Percentiles rank a stretch among this genome's conserved stretches.
phyloP scores from a whole-genome alignment of 225 moss, liverwort and hornwort species.

The Pleurozium schreberi region DNA sequence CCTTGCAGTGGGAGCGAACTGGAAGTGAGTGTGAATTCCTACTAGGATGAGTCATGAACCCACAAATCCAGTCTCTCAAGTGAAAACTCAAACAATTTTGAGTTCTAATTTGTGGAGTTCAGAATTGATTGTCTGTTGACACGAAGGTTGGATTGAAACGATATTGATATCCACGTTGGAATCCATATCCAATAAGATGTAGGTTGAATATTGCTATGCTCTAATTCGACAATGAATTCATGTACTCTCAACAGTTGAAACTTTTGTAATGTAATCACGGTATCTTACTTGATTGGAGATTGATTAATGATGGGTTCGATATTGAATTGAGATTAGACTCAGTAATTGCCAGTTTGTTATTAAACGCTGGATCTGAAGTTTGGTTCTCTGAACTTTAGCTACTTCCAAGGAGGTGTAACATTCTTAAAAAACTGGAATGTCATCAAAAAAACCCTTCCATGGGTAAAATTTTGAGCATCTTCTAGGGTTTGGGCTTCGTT shows the following conservation, averaged over 20 bases:
- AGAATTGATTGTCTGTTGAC: not conserved
- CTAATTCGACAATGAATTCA: not conserved
- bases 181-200: not conserved
- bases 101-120: not conserved
- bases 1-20: not conserved
- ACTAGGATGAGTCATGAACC: not conserved
- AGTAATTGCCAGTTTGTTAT: not conserved
- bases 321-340: not conserved
- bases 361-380: not conserved
- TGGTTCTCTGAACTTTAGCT: not conserved
- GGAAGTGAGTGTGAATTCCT: not conserved
- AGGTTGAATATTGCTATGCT: not conserved
- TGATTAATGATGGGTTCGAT: not conserved
- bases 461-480: not conserved
- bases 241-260: not conserved
- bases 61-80: not conserved
- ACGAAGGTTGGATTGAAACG: not conserved
- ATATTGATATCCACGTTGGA: not conserved
- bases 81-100: not conserved
- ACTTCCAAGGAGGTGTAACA: not conserved
- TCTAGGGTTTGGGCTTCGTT: not conserved
- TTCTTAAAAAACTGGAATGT: not conserved
- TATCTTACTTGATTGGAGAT: not conserved
- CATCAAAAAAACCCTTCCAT: not conserved
- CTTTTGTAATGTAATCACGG: not conserved